Evolutionary conservation across 768 basidiomycete genomes (phyloP).

Genomic region (Tylopilus felleus): DNA sequence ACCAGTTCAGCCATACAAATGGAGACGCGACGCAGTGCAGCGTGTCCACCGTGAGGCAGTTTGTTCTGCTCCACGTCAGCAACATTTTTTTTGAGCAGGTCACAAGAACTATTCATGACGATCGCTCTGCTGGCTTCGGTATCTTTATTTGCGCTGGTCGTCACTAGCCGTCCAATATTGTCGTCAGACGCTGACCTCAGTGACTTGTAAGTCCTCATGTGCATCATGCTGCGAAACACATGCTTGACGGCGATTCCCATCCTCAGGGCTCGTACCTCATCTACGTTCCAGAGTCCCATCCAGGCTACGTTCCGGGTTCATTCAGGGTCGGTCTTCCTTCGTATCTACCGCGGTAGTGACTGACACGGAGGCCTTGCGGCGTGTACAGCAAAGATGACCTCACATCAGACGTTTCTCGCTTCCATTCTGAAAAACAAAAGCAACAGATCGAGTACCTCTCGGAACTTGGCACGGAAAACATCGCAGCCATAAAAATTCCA

Average conservation of each 20-base stretch:
- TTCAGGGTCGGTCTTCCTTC: constrained; percentile 34
- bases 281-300: constrained; percentile 30
- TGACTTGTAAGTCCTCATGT: constrained; percentile 27
- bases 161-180: constrained; percentile 39
- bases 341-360: neutral
- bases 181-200: constrained; percentile 21
- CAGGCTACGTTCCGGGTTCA: constrained; percentile 37
- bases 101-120: constrained; percentile 29
- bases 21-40: constrained; percentile 19
- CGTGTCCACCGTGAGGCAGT: constrained; percentile 25
- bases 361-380: constrained; percentile 11
- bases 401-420: constrained; percentile 23
- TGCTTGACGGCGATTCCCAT: constrained; percentile 13
- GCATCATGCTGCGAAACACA: constrained; percentile 8
- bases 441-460: constrained; percentile 32
- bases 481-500: constrained; percentile 24
- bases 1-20: constrained; percentile 17
- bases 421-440: constrained; percentile 31
- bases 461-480: constrained; percentile 24
- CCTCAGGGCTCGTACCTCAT: constrained; percentile 6
- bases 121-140: constrained; percentile 37
- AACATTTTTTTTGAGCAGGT: constrained; percentile 2
- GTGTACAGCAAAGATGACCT: constrained; percentile 18
- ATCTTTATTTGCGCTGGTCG: constrained; percentile 43
- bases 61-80: constrained; percentile 17